Percentiles rank a stretch among this genome's conserved stretches.
Conservation (phyloP, 768 basidiomycete species). For the Suillus americanus region DNA sequence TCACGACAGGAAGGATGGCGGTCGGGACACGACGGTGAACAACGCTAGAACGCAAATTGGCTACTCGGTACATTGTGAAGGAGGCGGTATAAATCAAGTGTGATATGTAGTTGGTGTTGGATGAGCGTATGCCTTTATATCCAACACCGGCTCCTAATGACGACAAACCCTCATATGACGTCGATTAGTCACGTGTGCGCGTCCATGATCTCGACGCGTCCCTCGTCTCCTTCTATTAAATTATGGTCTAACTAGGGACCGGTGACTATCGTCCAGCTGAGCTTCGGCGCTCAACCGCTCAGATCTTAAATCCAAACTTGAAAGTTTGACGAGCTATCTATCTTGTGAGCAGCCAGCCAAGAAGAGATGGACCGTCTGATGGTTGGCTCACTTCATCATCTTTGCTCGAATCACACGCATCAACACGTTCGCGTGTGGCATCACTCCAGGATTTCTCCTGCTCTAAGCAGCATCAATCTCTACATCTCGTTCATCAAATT, state of each 20-base stretch:
- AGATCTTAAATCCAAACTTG: too few relatives aligned
- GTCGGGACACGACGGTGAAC: neutral
- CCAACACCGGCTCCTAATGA: conserved; percentile 7
- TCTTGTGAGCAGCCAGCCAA: too few relatives aligned
- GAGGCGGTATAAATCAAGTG: neutral
- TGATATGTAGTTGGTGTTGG: neutral
- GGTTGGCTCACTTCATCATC: too few relatives aligned
- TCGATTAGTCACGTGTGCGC: conserved; percentile 8
- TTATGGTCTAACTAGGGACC: neutral
- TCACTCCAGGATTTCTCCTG: too few relatives aligned
- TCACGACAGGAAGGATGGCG: conserved; percentile 3
- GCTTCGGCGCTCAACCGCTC: too few relatives aligned
- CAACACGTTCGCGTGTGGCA: too few relatives aligned
- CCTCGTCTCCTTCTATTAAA: neutral
- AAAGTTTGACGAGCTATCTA: too few relatives aligned
- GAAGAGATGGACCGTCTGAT: too few relatives aligned
- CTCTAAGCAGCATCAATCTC: too few relatives aligned
- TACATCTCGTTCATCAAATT: too few relatives aligned
- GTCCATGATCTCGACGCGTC: neutral
- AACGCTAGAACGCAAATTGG: neutral
- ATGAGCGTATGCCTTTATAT: conserved; percentile 3
- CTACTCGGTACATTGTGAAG: conserved; percentile 4
- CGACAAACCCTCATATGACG: conserved; percentile 10
- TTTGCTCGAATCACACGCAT: too few relatives aligned
- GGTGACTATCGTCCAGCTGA: neutral